phyloP scores from a whole-genome alignment of 495 filamentous ascomycete species.

The Annulohypoxylon moriforme region DNA sequence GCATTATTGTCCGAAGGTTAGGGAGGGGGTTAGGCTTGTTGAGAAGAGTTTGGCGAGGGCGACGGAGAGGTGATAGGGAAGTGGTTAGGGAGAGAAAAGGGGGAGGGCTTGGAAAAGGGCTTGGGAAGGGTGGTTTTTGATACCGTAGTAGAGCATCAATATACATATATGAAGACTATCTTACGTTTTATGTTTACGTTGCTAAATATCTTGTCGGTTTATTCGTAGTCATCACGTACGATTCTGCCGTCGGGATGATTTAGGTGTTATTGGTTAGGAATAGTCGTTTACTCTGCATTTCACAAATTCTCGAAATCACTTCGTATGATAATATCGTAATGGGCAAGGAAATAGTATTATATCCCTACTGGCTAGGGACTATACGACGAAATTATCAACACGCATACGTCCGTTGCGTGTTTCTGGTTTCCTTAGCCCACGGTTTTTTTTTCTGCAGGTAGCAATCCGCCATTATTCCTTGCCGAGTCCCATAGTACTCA shows the following conservation, averaged over 20 bases:
- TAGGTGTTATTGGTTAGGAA: too few species aligned
- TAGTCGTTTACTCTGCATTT: too few species aligned
- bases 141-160: neutral
- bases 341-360: conserved; percentile 3
- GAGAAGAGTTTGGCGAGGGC: conserved; percentile 65
- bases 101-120: neutral
- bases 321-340: neutral
- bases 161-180: neutral
- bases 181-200: neutral
- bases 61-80: conserved; percentile 22
- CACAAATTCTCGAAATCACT: neutral
- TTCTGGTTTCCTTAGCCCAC: neutral
- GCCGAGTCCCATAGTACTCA: neutral
- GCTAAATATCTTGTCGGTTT: neutral
- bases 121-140: neutral
- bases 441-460: neutral
- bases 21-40: conserved; percentile 76
- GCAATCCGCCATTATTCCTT: neutral
- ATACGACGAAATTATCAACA: neutral
- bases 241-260: neutral
- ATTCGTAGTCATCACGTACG: neutral
- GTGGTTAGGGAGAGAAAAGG: neutral
- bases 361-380: neutral
- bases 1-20: conserved; percentile 89
- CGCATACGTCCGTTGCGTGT: neutral